Percentiles rank a stretch among this genome's conserved stretches.
phyloP scores from a whole-genome alignment of 768 basidiomycete genomes.

The Termitomyces sp. region DNA sequence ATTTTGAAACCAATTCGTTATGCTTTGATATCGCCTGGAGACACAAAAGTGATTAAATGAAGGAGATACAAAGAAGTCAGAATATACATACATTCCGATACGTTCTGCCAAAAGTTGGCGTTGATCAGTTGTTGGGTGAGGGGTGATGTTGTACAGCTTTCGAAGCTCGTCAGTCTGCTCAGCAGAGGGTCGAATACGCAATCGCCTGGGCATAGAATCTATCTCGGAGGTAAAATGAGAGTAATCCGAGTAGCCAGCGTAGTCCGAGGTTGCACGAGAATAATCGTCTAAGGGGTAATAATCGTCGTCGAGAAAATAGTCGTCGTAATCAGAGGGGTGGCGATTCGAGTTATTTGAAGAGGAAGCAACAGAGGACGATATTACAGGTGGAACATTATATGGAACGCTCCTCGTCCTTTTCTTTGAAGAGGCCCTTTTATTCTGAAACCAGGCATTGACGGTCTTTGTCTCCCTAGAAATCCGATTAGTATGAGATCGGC shows the following conservation, averaged over 20 bases:
- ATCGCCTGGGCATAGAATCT: slow-evolving; percentile 53
- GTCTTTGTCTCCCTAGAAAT: slow-evolving; percentile 72
- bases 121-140: slow-evolving; percentile 68
- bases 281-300: slow-evolving; percentile 30
- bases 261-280: slow-evolving; percentile 38
- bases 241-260: slow-evolving; percentile 46
- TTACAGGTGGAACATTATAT: slow-evolving; percentile 31
- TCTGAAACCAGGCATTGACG: slow-evolving; percentile 86
- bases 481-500: slow-evolving; percentile 6
- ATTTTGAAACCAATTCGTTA: slow-evolving; percentile 88
- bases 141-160: slow-evolving; percentile 58
- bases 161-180: slow-evolving; percentile 69
- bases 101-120: slow-evolving; percentile 60
- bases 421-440: slow-evolving; percentile 80
- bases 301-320: slow-evolving; percentile 42
- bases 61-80: slow-evolving; percentile 25
- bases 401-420: slow-evolving; percentile 48
- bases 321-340: slow-evolving; percentile 36
- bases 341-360: slow-evolving; percentile 27
- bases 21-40: slow-evolving; percentile 69
- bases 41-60: slow-evolving; percentile 17
- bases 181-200: slow-evolving; percentile 59
- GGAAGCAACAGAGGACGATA: slow-evolving; percentile 28
- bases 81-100: slow-evolving; percentile 68
- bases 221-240: slow-evolving; percentile 47